Evolutionary conservation across 169 alveolate genomes (phyloP).

Genomic region (Cryptosporidium muris): DNA sequence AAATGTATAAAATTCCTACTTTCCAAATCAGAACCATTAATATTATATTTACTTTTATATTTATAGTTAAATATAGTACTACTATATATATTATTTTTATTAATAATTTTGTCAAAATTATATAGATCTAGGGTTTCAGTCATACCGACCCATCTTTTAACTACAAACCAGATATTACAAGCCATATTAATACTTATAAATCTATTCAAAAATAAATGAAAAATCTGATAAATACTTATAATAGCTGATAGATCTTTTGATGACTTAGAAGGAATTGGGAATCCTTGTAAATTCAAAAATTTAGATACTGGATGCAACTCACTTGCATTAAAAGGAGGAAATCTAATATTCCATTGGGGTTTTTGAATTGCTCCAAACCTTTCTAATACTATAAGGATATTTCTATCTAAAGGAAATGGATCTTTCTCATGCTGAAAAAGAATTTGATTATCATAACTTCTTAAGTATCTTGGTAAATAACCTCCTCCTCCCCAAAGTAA

Average conservation of each 20-base stretch:
- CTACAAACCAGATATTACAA: slow-evolving; percentile 28
- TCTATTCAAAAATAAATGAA: slow-evolving; percentile 16
- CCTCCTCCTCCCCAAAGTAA: slow-evolving; percentile 52
- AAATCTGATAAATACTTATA: slow-evolving; percentile 24
- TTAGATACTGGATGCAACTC: slow-evolving; percentile 16
- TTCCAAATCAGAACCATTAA: not conserved
- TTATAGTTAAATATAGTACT: slow-evolving; percentile 9
- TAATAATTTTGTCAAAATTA: too few species aligned
- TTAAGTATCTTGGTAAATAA: slow-evolving; percentile 7
- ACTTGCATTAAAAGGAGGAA: slow-evolving; percentile 40
- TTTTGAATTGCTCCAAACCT: slow-evolving; percentile 13
- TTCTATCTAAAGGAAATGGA: slow-evolving; percentile 57
- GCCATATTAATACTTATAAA: slow-evolving; percentile 37
- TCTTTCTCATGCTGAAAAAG: slow-evolving; percentile 30
- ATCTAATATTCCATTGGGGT: slow-evolving; percentile 38
- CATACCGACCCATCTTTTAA: slow-evolving; percentile 24
- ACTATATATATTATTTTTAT: slow-evolving; percentile 5
- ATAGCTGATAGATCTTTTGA: slow-evolving; percentile 35
- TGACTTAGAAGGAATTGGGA: slow-evolving; percentile 17
- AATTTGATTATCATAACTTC: not conserved
- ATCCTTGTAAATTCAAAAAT: slow-evolving; percentile 22
- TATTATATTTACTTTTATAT: not conserved
- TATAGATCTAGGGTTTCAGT: not conserved
- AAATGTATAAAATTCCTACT: not conserved
- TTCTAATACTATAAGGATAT: slow-evolving; percentile 31